Evolutionary conservation across 2,329 filamentous ascomycete species (phyloP).

Genomic region (Rhinocladiella mackenziei): DNA sequence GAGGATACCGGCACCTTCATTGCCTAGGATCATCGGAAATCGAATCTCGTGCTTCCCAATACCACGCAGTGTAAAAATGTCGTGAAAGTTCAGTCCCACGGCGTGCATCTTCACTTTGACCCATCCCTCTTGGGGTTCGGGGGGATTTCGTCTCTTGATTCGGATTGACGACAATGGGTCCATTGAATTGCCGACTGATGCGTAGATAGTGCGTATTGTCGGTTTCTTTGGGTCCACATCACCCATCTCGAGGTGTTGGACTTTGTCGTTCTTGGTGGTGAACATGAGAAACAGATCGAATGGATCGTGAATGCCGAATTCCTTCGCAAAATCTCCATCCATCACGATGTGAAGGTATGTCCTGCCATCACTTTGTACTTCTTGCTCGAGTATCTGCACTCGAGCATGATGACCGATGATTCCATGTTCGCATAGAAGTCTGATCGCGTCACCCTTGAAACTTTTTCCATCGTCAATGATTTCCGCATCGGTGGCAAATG

Average conservation of each 20-base stretch:
- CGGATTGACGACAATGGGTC: slow-evolving; percentile 20
- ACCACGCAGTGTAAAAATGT: slow-evolving; percentile 21
- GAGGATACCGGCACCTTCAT: slow-evolving; percentile 20
- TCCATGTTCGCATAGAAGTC: slow-evolving; percentile 10
- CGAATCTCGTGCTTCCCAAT: slow-evolving; percentile 17
- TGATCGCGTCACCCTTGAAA: slow-evolving; percentile 17
- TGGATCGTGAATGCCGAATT: slow-evolving; percentile 19
- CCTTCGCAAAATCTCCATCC: slow-evolving; percentile 19
- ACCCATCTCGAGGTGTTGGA: slow-evolving; percentile 16
- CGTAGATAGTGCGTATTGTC: slow-evolving; percentile 18
- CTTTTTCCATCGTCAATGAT: slow-evolving; percentile 19
- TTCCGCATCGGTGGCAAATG: slow-evolving; percentile 16
- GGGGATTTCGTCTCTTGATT: slow-evolving; percentile 6
- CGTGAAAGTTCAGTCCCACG: slow-evolving; percentile 21
- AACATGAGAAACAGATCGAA: slow-evolving; percentile 18
- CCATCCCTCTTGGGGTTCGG: slow-evolving; percentile 12
- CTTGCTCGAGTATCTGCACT: slow-evolving; percentile 10
- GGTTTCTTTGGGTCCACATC: slow-evolving; percentile 13
- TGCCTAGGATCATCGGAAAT: slow-evolving; percentile 21
- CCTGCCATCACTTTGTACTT: slow-evolving; percentile 6
- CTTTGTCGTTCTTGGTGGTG: slow-evolving; percentile 13
- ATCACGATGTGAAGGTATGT: slow-evolving; percentile 15
- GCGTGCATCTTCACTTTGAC: slow-evolving; percentile 22
- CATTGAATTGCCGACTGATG: slow-evolving; percentile 6
- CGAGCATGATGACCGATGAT: slow-evolving; percentile 12